Evolutionary conservation across 805 yeast species (phyloP).

Genomic region (Barnettozyma botsteinii): DNA sequence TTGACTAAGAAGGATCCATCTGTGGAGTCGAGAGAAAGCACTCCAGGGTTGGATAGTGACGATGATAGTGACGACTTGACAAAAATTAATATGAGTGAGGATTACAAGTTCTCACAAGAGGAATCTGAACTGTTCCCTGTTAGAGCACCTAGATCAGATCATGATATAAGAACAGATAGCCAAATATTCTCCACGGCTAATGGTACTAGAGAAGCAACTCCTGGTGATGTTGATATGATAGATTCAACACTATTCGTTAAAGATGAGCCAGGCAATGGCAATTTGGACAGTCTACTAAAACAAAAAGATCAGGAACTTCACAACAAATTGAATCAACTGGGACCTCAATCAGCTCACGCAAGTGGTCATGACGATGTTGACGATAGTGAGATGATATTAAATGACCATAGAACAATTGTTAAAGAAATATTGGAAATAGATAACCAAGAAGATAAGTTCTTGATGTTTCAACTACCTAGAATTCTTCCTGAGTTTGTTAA

Average conservation of each 20-base stretch:
- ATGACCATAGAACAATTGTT: slow-evolving; percentile 36
- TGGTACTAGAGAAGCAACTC: slow-evolving; percentile 2
- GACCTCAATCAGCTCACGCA: slow-evolving; percentile 21
- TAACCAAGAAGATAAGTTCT: slow-evolving; percentile 29
- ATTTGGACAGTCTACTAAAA: slow-evolving; percentile 16
- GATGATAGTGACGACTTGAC: slow-evolving; percentile 36
- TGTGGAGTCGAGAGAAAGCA: slow-evolving; percentile 13
- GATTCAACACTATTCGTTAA: slow-evolving; percentile 13
- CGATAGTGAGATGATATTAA: slow-evolving; percentile 30
- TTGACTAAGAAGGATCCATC: slow-evolving; percentile 25
- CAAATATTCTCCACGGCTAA: slow-evolving; percentile 22
- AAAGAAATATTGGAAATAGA: slow-evolving; percentile 24
- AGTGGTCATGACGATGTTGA: slow-evolving; percentile 35
- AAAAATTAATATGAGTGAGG: slow-evolving; percentile 60
- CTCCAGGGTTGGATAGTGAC: slow-evolving; percentile 29
- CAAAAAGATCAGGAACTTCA: slow-evolving; percentile 25
- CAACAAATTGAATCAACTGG: slow-evolving; percentile 25
- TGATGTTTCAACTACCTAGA: slow-evolving; percentile 36
- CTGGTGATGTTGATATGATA: slow-evolving; percentile 1
- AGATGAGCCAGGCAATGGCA: slow-evolving; percentile 18
- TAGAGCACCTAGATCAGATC: slow-evolving; percentile 53
- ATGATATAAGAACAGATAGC: slow-evolving; percentile 42
- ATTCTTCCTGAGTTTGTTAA: slow-evolving; percentile 31
- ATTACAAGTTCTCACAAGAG: slow-evolving; percentile 39
- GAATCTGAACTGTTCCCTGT: slow-evolving; percentile 63